These are phyloP conservation scores for Alloascoidea hylecoeti DNA, from an alignment of 805 yeast species.

Conservation along the genomic window DNA sequence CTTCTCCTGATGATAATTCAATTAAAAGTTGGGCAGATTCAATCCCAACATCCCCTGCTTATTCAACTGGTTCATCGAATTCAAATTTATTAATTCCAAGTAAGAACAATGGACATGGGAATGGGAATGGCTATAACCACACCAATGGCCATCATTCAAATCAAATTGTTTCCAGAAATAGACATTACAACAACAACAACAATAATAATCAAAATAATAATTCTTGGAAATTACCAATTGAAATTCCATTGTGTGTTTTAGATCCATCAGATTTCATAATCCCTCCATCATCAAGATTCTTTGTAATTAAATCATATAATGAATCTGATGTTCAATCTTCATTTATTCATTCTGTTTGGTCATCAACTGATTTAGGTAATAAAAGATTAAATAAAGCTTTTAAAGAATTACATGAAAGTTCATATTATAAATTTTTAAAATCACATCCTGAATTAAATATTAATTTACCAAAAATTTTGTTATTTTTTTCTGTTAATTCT, in stretches of 20 bases:
- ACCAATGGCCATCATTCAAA: no score
- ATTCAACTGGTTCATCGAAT: no score
- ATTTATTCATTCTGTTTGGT: constrained; percentile 36
- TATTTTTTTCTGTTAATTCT: constrained; percentile 44
- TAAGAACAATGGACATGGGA: no score
- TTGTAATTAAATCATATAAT: constrained; percentile 41
- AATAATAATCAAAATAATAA: background rate
- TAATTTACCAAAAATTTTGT: constrained; percentile 21
- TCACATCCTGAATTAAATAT: background rate
- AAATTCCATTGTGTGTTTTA: background rate
- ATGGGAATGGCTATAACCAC: no score
- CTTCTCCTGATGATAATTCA: no score
- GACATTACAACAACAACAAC: no score
- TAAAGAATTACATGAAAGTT: constrained; percentile 9
- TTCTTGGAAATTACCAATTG: background rate
- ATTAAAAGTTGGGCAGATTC: no score
- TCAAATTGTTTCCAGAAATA: no score
- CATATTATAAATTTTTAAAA: constrained; percentile 5
- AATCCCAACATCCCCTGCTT: no score
- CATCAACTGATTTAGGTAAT: constrained; percentile 45
- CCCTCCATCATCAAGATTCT: constrained; percentile 10
- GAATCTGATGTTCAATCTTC: constrained; percentile 35
- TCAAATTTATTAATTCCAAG: no score
- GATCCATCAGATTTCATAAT: background rate
- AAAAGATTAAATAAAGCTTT: constrained; percentile 33